Conservation (phyloP, 345 rosid genomes). For the Mangifera indica region DNA sequence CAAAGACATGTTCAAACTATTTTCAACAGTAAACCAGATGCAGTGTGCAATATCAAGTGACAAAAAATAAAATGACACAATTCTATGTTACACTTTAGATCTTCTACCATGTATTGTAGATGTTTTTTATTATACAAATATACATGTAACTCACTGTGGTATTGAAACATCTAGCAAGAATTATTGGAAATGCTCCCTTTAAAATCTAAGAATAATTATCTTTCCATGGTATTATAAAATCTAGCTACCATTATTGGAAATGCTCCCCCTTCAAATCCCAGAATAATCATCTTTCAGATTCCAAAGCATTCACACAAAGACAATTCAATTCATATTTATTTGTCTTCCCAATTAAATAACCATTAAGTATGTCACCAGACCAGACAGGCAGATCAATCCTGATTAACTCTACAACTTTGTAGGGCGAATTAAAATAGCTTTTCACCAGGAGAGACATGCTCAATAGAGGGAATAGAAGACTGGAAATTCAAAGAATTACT, state of each 20-base stretch:
- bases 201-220: neutral
- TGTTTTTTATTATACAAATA: neutral
- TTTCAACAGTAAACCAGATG: slow-evolving; percentile 4
- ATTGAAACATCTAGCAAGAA: neutral
- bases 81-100: neutral
- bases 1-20: neutral
- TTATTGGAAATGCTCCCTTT: neutral
- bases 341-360: neutral
- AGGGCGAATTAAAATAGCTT: neutral
- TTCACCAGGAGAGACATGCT: neutral
- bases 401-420: neutral
- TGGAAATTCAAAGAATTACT: neutral
- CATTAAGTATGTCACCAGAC: neutral
- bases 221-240: too few species aligned
- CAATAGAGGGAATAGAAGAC: neutral
- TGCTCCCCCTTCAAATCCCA: neutral
- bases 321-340: neutral
- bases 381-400: neutral
- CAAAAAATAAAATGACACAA: neutral
- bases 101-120: neutral
- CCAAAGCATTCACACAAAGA: neutral
- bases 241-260: neutral
- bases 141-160: neutral
- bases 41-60: neutral
- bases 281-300: neutral